Conservation (phyloP, 768 basidiomycete species). For the Lactarius indigo region DNA sequence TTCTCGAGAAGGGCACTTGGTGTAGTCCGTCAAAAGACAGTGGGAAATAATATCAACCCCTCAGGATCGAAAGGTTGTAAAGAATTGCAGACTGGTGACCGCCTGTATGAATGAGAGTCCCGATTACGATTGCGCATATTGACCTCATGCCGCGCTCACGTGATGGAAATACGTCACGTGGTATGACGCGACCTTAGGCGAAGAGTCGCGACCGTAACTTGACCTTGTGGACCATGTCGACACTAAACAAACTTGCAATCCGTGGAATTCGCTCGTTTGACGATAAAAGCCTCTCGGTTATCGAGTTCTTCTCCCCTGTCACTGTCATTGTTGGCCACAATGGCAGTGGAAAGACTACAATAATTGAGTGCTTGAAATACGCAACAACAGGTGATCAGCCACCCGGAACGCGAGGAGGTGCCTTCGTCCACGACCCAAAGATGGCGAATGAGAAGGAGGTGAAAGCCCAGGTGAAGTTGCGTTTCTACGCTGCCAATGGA, state of each 20-base stretch:
- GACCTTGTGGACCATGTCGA: conserved; percentile 51
- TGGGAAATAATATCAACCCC: too few relatives aligned
- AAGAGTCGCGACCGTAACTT: background rate
- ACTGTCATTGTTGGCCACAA: conserved; percentile 99
- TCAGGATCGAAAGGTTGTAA: too few relatives aligned
- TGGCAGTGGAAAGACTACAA: conserved; percentile 97
- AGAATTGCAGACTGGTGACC: too few relatives aligned
- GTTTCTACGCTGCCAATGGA: conserved; percentile 89
- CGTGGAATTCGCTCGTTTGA: conserved; percentile 94
- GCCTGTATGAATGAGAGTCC: too few relatives aligned
- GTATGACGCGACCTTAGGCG: conserved; percentile 3
- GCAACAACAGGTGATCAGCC: conserved; percentile 98
- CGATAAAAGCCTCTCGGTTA: conserved; percentile 88
- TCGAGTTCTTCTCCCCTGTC: conserved; percentile 96
- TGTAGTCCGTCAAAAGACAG: too few relatives aligned
- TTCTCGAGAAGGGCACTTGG: background rate
- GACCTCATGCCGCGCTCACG: background rate
- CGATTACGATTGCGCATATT: too few relatives aligned
- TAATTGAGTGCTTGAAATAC: conserved; percentile 99
- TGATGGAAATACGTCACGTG: conserved; percentile 1
- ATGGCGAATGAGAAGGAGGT: conserved; percentile 99
- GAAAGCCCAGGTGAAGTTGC: conserved; percentile 94
- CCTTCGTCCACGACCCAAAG: conserved; percentile 97
- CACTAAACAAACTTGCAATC: conserved; percentile 89
- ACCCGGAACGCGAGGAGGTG: conserved; percentile 96